Percentiles rank a stretch among this genome's conserved stretches.
Evolutionary conservation across 2,329 filamentous ascomycete species (phyloP).

Genomic region (Laburnicola sp.): DNA sequence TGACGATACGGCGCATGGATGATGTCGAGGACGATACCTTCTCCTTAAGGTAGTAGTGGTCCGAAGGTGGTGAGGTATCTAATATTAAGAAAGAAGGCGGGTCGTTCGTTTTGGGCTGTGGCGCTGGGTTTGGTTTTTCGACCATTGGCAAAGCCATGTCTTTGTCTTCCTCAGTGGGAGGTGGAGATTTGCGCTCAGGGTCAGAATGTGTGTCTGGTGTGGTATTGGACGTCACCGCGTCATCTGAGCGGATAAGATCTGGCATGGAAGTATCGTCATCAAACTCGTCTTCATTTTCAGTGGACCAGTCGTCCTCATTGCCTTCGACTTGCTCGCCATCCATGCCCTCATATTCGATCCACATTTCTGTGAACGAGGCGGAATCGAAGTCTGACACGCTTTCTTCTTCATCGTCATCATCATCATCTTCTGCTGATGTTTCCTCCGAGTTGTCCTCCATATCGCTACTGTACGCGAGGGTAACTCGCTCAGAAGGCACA

Average conservation of each 20-base stretch:
- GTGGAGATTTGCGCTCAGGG: conserved; percentile 22
- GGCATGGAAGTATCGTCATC: conserved; percentile 41
- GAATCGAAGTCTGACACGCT: conserved; percentile 37
- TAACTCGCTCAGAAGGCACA: conserved; percentile 53
- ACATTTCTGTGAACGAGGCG: conserved; percentile 42
- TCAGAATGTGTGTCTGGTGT: conserved; percentile 39
- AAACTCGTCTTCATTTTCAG: conserved; percentile 42
- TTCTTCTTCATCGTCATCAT: conserved; percentile 38
- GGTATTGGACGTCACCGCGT: conserved; percentile 36
- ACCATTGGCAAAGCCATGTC: conserved; percentile 6
- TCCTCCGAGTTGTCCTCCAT: conserved; percentile 40
- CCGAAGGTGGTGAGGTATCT: conserved; percentile 37
- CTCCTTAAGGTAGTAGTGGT: conserved; percentile 47
- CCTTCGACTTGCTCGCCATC: conserved; percentile 35
- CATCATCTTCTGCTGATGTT: conserved; percentile 31
- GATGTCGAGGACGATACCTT: conserved; percentile 46
- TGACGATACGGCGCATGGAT: conserved; percentile 56
- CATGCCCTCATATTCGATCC: conserved; percentile 45
- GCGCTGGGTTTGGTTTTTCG: conserved; percentile 11
- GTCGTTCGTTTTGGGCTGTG: conserved; percentile 9
- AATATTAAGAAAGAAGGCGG: conserved; percentile 37
- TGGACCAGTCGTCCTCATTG: conserved; percentile 43
- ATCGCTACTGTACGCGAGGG: conserved; percentile 53
- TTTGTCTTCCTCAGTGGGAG: not conserved
- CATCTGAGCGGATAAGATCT: conserved; percentile 26